Percentiles rank a stretch among this genome's conserved stretches.
Conservation (phyloP, 306 rosid genomes). For the Acacia acuminata region DNA sequence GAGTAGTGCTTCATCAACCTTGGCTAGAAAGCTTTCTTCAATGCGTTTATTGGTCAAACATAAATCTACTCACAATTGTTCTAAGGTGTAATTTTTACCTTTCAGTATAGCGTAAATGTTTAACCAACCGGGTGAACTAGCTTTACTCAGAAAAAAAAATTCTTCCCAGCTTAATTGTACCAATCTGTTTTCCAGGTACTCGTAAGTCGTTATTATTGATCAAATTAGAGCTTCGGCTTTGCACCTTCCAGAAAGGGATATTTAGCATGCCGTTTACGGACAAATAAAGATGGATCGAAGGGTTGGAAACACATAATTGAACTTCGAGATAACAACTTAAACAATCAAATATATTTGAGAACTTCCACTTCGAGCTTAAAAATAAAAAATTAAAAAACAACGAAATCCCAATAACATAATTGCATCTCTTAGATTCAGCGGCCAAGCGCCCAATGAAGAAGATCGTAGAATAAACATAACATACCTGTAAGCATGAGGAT, state of each 20-base stretch:
- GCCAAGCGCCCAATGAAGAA: background rate
- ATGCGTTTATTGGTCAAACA: background rate
- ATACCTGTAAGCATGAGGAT: conserved; percentile 95
- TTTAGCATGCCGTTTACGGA: background rate
- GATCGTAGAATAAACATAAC: background rate
- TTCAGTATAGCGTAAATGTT: background rate
- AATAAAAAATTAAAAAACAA: background rate
- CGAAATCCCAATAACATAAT: background rate
- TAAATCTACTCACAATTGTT: background rate
- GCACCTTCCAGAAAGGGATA: background rate
- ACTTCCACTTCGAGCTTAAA: background rate
- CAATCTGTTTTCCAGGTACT: background rate
- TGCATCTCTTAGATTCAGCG: background rate
- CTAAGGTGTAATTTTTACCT: background rate
- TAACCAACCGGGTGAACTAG: background rate
- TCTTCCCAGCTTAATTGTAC: background rate
- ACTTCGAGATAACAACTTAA: background rate
- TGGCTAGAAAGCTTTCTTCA: background rate
- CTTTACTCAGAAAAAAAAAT: background rate
- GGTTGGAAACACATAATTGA: background rate
- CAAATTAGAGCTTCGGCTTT: background rate
- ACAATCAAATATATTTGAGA: background rate
- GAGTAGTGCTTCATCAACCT: background rate
- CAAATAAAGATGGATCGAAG: background rate
- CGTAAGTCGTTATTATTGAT: background rate